Evolutionary conservation across 495 filamentous ascomycete species (phyloP).

Genomic region (Coniosporium apollinis): DNA sequence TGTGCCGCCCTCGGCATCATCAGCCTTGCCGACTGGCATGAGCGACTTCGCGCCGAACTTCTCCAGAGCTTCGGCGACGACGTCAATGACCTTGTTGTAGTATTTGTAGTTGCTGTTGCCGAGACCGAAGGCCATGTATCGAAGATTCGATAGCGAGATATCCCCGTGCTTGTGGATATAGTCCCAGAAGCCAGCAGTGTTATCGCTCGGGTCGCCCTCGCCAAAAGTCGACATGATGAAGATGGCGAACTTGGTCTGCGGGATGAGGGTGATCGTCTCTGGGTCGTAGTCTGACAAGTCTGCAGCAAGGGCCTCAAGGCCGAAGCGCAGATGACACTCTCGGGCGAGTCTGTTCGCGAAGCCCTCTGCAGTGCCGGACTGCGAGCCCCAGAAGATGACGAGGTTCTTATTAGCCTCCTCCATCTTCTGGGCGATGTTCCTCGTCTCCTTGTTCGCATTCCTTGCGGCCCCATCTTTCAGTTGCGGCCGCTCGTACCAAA

Average conservation of each 20-base stretch:
- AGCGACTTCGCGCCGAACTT: constrained; percentile 25
- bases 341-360: constrained; percentile 31
- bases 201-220: constrained; percentile 39
- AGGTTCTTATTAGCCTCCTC: constrained; percentile 20
- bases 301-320: constrained; percentile 26
- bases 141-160: constrained; percentile 20
- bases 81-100: constrained; percentile 32
- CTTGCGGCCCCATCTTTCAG: neutral
- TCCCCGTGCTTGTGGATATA: constrained; percentile 23
- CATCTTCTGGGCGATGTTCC: constrained; percentile 18
- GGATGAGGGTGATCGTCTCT: constrained; percentile 24
- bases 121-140: constrained; percentile 30
- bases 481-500: constrained; percentile 23
- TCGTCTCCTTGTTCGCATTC: constrained; percentile 6
- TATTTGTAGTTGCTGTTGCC: constrained; percentile 37
- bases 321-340: constrained; percentile 29
- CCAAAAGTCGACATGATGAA: constrained; percentile 39
- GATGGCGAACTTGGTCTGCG: constrained; percentile 27
- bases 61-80: constrained; percentile 23
- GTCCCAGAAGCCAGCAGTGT: constrained; percentile 30
- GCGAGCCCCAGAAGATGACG: constrained; percentile 39
- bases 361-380: constrained; percentile 37
- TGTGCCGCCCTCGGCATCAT: constrained; percentile 32
- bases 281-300: constrained; percentile 37
- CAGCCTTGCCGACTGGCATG: constrained; percentile 25